Evolutionary conservation across 345 rosid genomes (phyloP), one percentile per base, ranked within the genome.

Genomic region (Lagerstroemia speciosa): DNA sequence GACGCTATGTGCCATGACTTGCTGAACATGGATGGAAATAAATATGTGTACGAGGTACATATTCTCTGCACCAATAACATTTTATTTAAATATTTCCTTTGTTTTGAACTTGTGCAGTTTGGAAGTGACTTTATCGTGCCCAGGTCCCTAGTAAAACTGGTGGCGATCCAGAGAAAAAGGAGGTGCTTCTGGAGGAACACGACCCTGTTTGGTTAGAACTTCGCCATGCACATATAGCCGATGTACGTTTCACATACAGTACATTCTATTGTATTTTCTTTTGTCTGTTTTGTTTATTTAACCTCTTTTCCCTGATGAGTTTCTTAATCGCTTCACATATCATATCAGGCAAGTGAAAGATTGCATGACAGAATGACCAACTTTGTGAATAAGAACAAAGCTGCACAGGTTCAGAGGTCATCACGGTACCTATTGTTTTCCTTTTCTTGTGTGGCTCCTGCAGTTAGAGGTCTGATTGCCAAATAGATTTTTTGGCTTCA

Each of bases 1-100:
- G 98, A 93, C 78, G 96, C 97, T 34, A 90, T 93, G 96, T 89
- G 97, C 89, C 97, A 91, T 52, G 98, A 93, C 76, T 83, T 93
- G 82, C 88, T 91, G 71, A 82, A 87, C 60, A 89, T 91, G 94
- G 96, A 93, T 7, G 96, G 97, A 70, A 93, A 89, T 68, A 89
- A 91, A 76, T 89, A 82, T 73, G 77, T 76, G 37, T 69, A 86
- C 32, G 91, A 93, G 98, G 98, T 86, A 78, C 45, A 43, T 27
- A 33, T 36, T 48, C 71, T 36, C 38, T 69, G 29, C 20, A 30
- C 27, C 48, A 32, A 27, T 7, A 26, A 36, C 15, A 29, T 38
- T 37, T 16, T 40, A 40, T 36, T 52, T 7, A 34, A 11, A 64
- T 58, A 29, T 32, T 33, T 46, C 17, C 36, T 60, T 30, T 29